These are phyloP conservation scores for Cyberlindnera petersonii DNA, from an alignment of 805 yeast genomes.

Conservation along the genomic window DNA sequence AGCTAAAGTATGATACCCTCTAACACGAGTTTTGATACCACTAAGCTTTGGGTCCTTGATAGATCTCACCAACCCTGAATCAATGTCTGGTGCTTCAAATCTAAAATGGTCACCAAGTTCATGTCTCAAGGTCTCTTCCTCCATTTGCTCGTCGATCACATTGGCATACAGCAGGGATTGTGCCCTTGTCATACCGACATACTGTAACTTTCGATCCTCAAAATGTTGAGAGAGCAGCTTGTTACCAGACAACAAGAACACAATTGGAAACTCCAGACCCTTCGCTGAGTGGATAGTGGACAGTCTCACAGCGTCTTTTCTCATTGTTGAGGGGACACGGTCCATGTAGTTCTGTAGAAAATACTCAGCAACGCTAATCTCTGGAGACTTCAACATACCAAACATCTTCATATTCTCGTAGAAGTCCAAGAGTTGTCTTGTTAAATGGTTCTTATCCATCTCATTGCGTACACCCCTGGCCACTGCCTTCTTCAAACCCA, in stretches of 20 bases:
- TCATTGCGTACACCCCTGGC: slow-evolving; percentile 17
- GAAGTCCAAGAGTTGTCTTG: slow-evolving; percentile 33
- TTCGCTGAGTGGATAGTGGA: slow-evolving; percentile 74
- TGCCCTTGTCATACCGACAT: slow-evolving; percentile 69
- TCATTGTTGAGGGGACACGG: slow-evolving; percentile 26
- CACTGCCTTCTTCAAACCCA: slow-evolving; percentile 16
- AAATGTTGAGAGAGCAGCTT: background rate
- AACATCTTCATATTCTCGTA: slow-evolving; percentile 33
- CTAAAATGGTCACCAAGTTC: slow-evolving; percentile 4
- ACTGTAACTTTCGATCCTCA: slow-evolving; percentile 43
- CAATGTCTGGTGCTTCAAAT: slow-evolving; percentile 7
- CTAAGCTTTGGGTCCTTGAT: background rate
- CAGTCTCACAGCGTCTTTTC: slow-evolving; percentile 40
- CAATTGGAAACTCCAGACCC: slow-evolving; percentile 70
- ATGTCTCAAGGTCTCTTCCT: background rate
- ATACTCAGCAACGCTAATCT: slow-evolving; percentile 26
- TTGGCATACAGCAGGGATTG: slow-evolving; percentile 32
- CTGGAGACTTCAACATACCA: slow-evolving; percentile 24
- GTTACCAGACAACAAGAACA: slow-evolving; percentile 35
- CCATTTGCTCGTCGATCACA: slow-evolving; percentile 4
- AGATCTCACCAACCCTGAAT: background rate
- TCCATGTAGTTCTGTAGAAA: slow-evolving; percentile 33
- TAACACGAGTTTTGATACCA: too few relatives aligned
- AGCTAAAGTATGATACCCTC: too few relatives aligned
- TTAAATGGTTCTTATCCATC: slow-evolving; percentile 27